phyloP scores from a whole-genome alignment of 331 rosid species.

The Cucumis variabilis region DNA sequence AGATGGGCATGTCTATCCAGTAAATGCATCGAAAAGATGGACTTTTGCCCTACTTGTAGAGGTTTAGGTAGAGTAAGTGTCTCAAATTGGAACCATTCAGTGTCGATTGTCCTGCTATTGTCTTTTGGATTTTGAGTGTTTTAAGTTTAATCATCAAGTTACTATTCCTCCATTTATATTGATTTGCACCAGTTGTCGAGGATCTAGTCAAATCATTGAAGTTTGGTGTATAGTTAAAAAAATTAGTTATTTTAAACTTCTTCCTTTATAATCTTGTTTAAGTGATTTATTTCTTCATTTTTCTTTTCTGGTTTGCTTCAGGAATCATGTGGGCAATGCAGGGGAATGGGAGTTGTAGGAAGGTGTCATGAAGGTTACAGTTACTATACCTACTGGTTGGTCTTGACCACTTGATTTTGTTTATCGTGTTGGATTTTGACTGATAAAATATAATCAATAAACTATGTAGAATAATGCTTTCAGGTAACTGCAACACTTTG shows the following conservation, averaged over 20 bases:
- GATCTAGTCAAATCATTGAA: constrained; percentile 76
- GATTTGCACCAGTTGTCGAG: constrained; percentile 86
- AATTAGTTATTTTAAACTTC: background rate
- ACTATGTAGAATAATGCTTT: background rate
- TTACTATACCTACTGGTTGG: constrained; percentile 92
- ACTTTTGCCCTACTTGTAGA: constrained; percentile 91
- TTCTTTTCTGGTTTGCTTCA: constrained; percentile 48
- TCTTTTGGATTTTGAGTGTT: constrained; percentile 26
- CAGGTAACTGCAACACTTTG: constrained; percentile 8
- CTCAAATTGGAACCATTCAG: constrained; percentile 33
- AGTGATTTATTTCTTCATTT: constrained; percentile 13
- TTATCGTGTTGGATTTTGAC: constrained; percentile 11
- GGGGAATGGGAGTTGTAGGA: constrained; percentile 90
- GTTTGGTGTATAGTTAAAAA: constrained; percentile 44
- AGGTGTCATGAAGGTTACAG: constrained; percentile 80
- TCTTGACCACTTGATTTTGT: constrained; percentile 1
- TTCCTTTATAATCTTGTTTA: background rate
- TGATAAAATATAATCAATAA: background rate
- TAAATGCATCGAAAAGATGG: constrained; percentile 64
- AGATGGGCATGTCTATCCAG: constrained; percentile 86
- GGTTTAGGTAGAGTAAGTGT: constrained; percentile 95
- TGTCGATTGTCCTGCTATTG: background rate
- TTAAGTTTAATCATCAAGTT: constrained; percentile 52
- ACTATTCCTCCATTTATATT: constrained; percentile 96
- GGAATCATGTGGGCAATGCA: constrained; percentile 74